These are phyloP conservation scores for Xylaria castorea DNA, from an alignment of 495 filamentous ascomycete genomes.

Conservation along the genomic window DNA sequence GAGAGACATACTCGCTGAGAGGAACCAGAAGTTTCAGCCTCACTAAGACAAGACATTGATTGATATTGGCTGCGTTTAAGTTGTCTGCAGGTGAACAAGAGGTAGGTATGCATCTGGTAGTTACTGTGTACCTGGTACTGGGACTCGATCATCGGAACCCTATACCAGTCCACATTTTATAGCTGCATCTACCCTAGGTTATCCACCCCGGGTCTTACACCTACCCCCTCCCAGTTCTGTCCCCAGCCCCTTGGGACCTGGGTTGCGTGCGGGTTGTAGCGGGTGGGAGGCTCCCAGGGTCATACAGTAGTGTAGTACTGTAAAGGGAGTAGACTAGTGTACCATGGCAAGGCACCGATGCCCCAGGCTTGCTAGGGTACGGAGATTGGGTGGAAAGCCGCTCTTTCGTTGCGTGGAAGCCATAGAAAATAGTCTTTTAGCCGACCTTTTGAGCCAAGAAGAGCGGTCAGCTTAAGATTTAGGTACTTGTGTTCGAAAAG, in stretches of 20 bases:
- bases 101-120: constrained; percentile 9
- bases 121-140: constrained; percentile 12
- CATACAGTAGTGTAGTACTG: too few species aligned
- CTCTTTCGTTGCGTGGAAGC: constrained; percentile 22
- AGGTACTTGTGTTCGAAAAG: constrained; percentile 30
- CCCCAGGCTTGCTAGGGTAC: constrained; percentile 16
- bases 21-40: constrained; percentile 22
- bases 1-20: neutral
- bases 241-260: constrained; percentile 6
- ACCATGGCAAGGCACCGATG: constrained; percentile 14
- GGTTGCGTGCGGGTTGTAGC: neutral
- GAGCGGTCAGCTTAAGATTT: constrained; percentile 46
- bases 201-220: constrained; percentile 16
- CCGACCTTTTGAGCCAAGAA: constrained; percentile 37
- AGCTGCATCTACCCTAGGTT: constrained; percentile 17
- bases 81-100: neutral
- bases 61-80: neutral
- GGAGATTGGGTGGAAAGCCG: constrained; percentile 20
- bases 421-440: constrained; percentile 23
- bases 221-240: constrained; percentile 21
- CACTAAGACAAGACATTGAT: neutral
- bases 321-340: neutral
- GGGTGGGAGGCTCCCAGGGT: neutral
- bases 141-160: neutral
- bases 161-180: constrained; percentile 19